A percentile compares a stretch with the other conserved stretches of the same genome.
phyloP scores from a whole-genome alignment of 139 green algal genomes.

The Raphidocelis subcapitata region DNA sequence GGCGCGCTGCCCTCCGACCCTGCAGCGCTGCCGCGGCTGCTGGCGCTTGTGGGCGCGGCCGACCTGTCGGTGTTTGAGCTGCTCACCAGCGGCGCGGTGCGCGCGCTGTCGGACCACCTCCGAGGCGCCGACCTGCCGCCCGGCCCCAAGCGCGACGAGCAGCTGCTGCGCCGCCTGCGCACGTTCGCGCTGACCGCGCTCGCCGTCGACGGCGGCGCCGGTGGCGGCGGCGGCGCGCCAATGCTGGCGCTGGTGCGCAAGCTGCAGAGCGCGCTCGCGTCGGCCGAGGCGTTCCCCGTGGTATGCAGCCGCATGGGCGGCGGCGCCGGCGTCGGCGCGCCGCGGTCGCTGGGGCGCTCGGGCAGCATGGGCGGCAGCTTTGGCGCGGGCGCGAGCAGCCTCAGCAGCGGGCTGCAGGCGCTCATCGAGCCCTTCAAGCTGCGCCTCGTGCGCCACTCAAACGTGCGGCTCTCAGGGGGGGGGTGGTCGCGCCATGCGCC shows the following conservation, averaged over 20 bases:
- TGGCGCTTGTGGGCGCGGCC: conserved; percentile 29
- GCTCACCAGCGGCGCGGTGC: conserved; percentile 72
- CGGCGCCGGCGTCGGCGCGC: conserved; percentile 9
- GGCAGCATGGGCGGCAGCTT: conserved; percentile 27
- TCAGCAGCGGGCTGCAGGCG: conserved; percentile 64
- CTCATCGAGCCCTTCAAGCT: conserved; percentile 94
- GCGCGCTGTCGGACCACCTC: conserved; percentile 71
- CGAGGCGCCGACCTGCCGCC: conserved; percentile 35
- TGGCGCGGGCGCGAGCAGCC: conserved; percentile 35
- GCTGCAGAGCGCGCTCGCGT: conserved; percentile 75
- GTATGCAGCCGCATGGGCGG: conserved; percentile 25
- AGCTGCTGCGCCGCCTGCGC: conserved; percentile 59
- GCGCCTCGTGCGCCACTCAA: conserved; percentile 59
- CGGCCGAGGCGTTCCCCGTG: conserved; percentile 81
- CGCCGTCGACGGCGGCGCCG: conserved; percentile 12
- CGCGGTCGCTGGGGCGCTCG: conserved; percentile 7
- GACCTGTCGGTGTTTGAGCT: conserved; percentile 93
- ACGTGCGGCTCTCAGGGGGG: background rate
- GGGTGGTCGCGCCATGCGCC: too few relatives aligned
- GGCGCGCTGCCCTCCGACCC: conserved; percentile 23
- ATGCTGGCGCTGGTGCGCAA: conserved; percentile 71
- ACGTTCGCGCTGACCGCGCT: conserved; percentile 51
- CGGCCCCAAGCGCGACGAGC: conserved; percentile 5
- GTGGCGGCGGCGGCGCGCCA: conserved; percentile 22
- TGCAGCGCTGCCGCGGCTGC: conserved; percentile 11